Evolutionary conservation across 306 rosid genomes (phyloP).

Genomic region (Dalbergia cochinchinensis): DNA sequence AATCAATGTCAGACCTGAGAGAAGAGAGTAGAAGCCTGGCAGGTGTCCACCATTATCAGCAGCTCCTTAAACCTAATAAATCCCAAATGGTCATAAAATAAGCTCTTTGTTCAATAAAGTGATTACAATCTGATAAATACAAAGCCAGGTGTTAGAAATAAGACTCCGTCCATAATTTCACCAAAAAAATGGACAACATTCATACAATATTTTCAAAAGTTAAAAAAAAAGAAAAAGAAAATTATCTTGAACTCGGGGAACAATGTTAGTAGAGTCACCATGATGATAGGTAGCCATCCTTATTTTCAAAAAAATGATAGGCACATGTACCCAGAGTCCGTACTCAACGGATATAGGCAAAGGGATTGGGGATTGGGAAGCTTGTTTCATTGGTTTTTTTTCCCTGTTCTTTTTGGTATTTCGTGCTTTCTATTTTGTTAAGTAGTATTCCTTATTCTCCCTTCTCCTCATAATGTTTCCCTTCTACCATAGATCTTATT

Average conservation of each 20-base stretch:
- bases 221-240: not conserved
- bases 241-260: not conserved
- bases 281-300: not conserved
- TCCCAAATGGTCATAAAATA: slow-evolving; percentile 33
- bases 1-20: slow-evolving; percentile 72
- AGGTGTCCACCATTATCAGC: slow-evolving; percentile 97
- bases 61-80: slow-evolving; percentile 93
- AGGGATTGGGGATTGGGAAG: not conserved
- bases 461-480: not conserved
- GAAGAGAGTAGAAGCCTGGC: slow-evolving; percentile 98
- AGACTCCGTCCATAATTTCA: not conserved
- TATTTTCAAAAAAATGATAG: slow-evolving; percentile 4
- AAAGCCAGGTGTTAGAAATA: not conserved
- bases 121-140: slow-evolving; percentile 19
- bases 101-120: slow-evolving; percentile 36
- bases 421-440: slow-evolving; percentile 7
- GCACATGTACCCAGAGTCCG: slow-evolving; percentile 18
- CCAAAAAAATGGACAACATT: not conserved
- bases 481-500: slow-evolving; percentile 7
- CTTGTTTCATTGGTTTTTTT: slow-evolving; percentile 5
- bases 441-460: not conserved
- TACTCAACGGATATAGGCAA: not conserved
- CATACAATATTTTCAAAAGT: not conserved
- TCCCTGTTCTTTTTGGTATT: slow-evolving; percentile 2
- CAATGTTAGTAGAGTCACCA: slow-evolving; percentile 4